Percentiles rank a stretch among this genome's conserved stretches.
Conservation (phyloP, 495 filamentous ascomycete genomes). For the Penicillium pulvis region DNA sequence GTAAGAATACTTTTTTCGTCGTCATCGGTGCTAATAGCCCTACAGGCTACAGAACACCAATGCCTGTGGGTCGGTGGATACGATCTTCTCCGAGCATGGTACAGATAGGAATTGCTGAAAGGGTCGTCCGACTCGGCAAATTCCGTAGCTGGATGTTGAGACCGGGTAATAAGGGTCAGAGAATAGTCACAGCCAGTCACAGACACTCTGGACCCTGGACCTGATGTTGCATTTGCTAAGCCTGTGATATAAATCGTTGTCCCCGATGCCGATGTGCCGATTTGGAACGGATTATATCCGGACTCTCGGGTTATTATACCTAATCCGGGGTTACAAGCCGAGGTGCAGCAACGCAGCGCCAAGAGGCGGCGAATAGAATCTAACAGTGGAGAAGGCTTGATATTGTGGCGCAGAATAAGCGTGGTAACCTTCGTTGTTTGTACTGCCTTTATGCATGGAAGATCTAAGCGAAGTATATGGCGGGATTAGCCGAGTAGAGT, state of each 20-base stretch:
- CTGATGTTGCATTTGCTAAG: not conserved
- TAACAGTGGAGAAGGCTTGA: not conserved
- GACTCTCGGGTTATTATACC: not conserved
- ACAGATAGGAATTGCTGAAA: not conserved
- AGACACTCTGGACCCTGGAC: not conserved
- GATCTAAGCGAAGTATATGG: not conserved
- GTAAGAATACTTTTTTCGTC: not conserved
- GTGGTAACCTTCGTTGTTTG: not conserved
- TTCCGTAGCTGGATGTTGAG: not conserved
- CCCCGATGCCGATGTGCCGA: not conserved
- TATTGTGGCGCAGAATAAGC: not conserved
- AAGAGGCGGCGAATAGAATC: not conserved
- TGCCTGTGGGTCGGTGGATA: slow-evolving; percentile 1
- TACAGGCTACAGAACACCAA: not conserved
- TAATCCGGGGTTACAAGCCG: not conserved
- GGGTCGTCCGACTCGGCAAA: not conserved
- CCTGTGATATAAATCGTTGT: not conserved
- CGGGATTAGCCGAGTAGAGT: no score
- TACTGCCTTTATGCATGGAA: not conserved
- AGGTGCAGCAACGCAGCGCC: not conserved
- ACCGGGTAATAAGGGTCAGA: not conserved
- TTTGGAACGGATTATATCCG: not conserved
- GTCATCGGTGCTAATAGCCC: not conserved
- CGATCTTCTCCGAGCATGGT: not conserved
- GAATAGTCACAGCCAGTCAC: not conserved